phyloP scores from a whole-genome alignment of 768 basidiomycete genomes.

The Panus rudis region DNA sequence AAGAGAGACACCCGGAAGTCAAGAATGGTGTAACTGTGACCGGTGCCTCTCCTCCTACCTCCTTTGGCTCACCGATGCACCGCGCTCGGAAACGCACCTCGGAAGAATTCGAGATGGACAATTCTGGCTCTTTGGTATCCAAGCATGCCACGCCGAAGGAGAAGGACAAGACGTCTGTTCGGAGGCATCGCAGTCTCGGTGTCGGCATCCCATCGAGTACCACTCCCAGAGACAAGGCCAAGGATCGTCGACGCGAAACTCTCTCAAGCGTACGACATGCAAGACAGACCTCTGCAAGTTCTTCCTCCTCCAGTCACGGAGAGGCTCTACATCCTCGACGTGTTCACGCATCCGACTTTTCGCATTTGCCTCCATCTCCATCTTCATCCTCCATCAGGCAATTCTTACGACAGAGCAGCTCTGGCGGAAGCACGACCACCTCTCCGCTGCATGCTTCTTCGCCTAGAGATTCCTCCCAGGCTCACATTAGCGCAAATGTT shows the following conservation, averaged over 20 bases:
- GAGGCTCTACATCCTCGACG: constrained; percentile 49
- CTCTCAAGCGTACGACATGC: constrained; percentile 36
- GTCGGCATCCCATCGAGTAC: constrained; percentile 36
- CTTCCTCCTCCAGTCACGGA: constrained; percentile 53
- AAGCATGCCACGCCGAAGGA: constrained; percentile 29
- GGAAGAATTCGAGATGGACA: constrained; percentile 78
- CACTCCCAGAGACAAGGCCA: constrained; percentile 37
- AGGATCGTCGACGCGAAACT: constrained; percentile 30
- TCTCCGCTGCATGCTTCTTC: constrained; percentile 31
- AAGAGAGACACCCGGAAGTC: not conserved
- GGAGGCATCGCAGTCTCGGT: constrained; percentile 71
- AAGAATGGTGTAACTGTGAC: not conserved
- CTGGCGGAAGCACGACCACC: constrained; percentile 30
- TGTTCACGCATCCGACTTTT: constrained; percentile 70
- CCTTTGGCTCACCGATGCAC: constrained; percentile 47
- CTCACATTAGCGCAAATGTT: constrained; percentile 53
- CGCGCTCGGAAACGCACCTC: constrained; percentile 71
- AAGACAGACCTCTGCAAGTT: constrained; percentile 63
- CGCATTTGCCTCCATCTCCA: constrained; percentile 85
- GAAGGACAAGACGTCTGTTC: constrained; percentile 17
- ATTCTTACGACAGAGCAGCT: constrained; percentile 55
- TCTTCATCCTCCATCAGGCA: constrained; percentile 87
- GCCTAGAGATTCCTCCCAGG: constrained; percentile 32
- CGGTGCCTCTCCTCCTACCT: constrained; percentile 50
- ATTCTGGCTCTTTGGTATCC: constrained; percentile 51